Base-by-base conservation (phyloP, 768 basidiomycete genomes). In the Kwoniella europaea region DNA sequence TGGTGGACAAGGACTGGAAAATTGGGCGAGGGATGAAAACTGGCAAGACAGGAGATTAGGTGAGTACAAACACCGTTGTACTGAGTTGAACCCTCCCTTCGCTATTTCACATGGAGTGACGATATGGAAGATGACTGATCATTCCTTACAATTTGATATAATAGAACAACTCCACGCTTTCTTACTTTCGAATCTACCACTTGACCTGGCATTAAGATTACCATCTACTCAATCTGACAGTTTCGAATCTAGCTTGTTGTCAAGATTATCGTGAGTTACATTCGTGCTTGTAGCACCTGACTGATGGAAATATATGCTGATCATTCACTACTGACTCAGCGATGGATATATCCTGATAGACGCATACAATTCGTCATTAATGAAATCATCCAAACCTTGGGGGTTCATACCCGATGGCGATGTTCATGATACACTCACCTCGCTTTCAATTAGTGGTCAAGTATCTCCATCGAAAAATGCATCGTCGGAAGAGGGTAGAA, bases 331-430 rank as follows among this genome's bases (percentile, higher is more conserved):
- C 41, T 12, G 27, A 12, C 18, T 50, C 62, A 78, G 76, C 41
- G 82, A 82, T 60, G 82, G 81, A 15, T 83, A 75, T 67, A 67
- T 81, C 29, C 70, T 79, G 42, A 73, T 75, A 22, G 71, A 75
- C 43, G 81, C 79, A 3, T 77, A 80, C 74, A 83, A 83, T 56
- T 57, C 74, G 2, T 74, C 66, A 18, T 43, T 82, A 2, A 24
- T 64, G 13, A 42, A 60, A 3, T 78, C 79, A 18, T 53, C 73
- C 7, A 75, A 75, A 22, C 61, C 82, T 27, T 83, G 82, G 82
- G 82, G 82, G 2, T 76, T 79, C 63, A 75, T 83, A 2, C 68
- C 76, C 3, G 73, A 76, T 10, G 81, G 77, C 20, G 81, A 83
- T 55, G 73, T 83, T 0, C 78, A 82, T 60, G 79, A 83, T 61